These are phyloP conservation scores for Aspergillus pseudoviridinutans DNA, from an alignment of 2,329 filamentous ascomycete genomes.

Conservation along the genomic window DNA sequence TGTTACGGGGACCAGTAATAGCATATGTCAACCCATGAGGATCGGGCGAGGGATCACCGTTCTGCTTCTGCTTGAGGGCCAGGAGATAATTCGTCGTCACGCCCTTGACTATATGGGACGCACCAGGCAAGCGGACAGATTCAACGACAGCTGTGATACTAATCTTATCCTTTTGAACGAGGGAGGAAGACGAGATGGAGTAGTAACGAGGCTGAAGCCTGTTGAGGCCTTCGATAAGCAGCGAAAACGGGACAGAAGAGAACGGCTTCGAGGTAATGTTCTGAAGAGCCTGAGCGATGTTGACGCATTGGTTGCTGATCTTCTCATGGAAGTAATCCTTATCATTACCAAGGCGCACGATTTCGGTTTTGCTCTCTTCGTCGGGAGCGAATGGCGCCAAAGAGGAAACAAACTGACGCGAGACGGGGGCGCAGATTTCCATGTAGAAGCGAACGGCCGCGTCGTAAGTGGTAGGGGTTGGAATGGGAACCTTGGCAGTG, in stretches of 20 bases:
- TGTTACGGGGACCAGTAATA: slow-evolving; percentile 86
- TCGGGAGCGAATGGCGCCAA: slow-evolving; percentile 85
- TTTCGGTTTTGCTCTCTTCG: slow-evolving; percentile 78
- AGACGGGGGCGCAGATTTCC: slow-evolving; percentile 92
- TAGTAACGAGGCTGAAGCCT: slow-evolving; percentile 98
- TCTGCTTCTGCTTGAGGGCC: slow-evolving; percentile 94
- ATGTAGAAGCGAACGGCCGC: slow-evolving; percentile 91
- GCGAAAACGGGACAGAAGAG: slow-evolving; percentile 84
- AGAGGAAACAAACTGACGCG: slow-evolving; percentile 87
- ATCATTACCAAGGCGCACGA: slow-evolving; percentile 82
- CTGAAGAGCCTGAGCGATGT: slow-evolving; percentile 81
- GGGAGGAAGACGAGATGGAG: slow-evolving; percentile 95
- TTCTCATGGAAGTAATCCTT: slow-evolving; percentile 94
- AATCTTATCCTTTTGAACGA: slow-evolving; percentile 91
- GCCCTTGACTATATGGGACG: slow-evolving; percentile 77
- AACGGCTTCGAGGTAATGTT: slow-evolving; percentile 71
- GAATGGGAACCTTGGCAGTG: slow-evolving; percentile 96
- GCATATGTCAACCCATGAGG: slow-evolving; percentile 82
- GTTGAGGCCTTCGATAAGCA: slow-evolving; percentile 86
- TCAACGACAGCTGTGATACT: slow-evolving; percentile 95
- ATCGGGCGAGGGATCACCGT: slow-evolving; percentile 75
- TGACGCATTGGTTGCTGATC: slow-evolving; percentile 75
- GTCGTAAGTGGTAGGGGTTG: slow-evolving; percentile 93
- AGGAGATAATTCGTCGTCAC: slow-evolving; percentile 96
- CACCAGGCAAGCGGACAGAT: slow-evolving; percentile 70